These are phyloP conservation scores for Tolypocladium tropicale DNA, from an alignment of 2,329 filamentous ascomycete species.

Conservation along the genomic window DNA sequence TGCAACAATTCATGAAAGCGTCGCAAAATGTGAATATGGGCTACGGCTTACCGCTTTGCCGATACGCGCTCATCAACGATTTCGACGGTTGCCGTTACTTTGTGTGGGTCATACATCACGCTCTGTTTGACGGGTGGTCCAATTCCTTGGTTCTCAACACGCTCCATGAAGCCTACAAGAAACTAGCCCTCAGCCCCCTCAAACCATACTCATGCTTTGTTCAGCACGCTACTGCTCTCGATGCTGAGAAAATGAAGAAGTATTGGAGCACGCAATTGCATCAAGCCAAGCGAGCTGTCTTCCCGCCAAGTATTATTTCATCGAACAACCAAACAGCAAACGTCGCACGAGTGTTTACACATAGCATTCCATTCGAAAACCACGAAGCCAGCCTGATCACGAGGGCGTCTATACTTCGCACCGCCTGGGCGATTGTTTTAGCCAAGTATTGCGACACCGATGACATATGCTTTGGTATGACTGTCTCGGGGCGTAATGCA, in stretches of 20 bases:
- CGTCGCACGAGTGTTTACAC: not conserved
- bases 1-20: not conserved
- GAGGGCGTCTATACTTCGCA: not conserved
- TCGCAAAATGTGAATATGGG: not conserved
- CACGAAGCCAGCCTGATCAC: not conserved
- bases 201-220: not conserved
- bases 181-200: not conserved
- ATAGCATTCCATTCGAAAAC: not conserved
- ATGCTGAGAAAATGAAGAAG: not conserved
- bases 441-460: not conserved
- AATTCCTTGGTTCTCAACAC: not conserved
- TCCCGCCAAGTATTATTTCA: not conserved
- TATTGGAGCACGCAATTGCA: not conserved
- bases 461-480: not conserved
- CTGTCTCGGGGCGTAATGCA: not conserved
- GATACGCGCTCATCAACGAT: slow-evolving; percentile 1
- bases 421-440: not conserved
- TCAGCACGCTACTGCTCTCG: not conserved
- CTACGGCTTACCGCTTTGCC: not conserved
- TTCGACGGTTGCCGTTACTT: not conserved
- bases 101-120: slow-evolving; percentile 11
- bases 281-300: not conserved
- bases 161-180: not conserved
- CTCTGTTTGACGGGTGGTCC: slow-evolving; percentile 15
- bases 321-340: not conserved